Percentiles rank a stretch among this genome's conserved stretches.
phyloP scores from a whole-genome alignment of 208 protist species.

The Leishmania tropica region DNA sequence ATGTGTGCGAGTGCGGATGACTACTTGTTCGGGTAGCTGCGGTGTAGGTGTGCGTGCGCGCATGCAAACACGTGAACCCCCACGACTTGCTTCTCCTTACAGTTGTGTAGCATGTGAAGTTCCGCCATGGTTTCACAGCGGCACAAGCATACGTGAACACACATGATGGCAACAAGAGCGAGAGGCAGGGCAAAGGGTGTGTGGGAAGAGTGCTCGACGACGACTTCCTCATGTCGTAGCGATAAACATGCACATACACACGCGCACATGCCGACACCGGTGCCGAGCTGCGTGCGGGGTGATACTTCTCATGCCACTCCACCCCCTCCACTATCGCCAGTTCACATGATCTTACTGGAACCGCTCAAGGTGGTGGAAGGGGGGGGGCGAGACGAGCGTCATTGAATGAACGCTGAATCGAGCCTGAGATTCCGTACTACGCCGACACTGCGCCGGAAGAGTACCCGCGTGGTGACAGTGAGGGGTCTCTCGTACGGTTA shows the following conservation, averaged over 20 bases:
- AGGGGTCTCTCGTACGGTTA: neutral
- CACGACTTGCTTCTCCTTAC: neutral
- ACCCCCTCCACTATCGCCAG: neutral
- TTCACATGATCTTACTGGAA: neutral
- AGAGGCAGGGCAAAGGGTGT: neutral
- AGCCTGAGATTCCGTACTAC: neutral
- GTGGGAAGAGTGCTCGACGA: neutral
- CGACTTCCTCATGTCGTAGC: neutral
- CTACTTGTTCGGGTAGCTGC: neutral
- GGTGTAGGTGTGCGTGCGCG: neutral
- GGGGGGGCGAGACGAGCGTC: neutral
- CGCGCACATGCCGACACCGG: neutral
- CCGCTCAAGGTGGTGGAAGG: neutral
- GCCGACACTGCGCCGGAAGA: neutral
- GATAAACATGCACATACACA: neutral
- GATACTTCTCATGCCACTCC: neutral
- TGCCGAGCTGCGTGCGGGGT: neutral
- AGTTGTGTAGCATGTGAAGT: too few relatives aligned
- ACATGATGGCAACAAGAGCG: neutral
- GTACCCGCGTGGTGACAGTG: neutral
- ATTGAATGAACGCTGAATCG: neutral
- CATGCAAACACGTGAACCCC: neutral
- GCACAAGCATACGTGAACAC: too few relatives aligned
- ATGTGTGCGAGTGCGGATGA: neutral
- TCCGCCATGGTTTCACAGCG: too few relatives aligned